Conservation (phyloP, 495 filamentous ascomycete species). For the Xylaria cubensis region DNA sequence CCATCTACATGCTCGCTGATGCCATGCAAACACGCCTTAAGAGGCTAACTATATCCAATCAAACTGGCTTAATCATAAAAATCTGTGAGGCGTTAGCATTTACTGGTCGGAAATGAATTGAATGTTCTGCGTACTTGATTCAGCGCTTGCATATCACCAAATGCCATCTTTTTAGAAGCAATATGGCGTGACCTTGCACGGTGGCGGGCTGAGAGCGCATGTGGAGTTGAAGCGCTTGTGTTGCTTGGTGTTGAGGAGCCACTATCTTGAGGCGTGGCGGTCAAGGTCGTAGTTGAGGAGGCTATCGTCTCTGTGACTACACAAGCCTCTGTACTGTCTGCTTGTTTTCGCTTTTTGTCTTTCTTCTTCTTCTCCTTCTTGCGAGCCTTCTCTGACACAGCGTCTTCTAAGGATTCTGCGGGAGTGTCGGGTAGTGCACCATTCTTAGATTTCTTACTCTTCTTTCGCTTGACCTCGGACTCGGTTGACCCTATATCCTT, state of each 20-base stretch:
- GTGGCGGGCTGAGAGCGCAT: constrained; percentile 62
- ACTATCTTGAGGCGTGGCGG: constrained; percentile 33
- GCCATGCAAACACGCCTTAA: constrained; percentile 12
- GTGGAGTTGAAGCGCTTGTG: constrained; percentile 46
- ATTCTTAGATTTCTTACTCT: constrained; percentile 38
- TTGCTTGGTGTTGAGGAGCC: constrained; percentile 37
- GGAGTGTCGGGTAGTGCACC: constrained; percentile 22
- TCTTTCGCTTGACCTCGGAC: constrained; percentile 36
- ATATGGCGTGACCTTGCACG: constrained; percentile 74
- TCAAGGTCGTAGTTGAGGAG: constrained; percentile 33
- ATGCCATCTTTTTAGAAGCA: constrained; percentile 76
- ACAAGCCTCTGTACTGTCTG: constrained; percentile 34
- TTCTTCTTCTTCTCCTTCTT: constrained; percentile 57
- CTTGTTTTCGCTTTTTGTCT: constrained; percentile 50
- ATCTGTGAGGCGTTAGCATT: constrained; percentile 62
- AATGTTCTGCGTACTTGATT: constrained; percentile 67
- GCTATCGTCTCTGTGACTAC: constrained; percentile 33
- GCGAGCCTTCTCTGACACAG: constrained; percentile 41
- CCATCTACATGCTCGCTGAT: constrained; percentile 28
- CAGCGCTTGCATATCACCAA: constrained; percentile 72
- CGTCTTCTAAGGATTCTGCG: constrained; percentile 30
- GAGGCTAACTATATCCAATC: constrained; percentile 24
- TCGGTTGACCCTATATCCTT: constrained; percentile 34
- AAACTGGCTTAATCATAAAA: constrained; percentile 70
- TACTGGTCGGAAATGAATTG: not conserved